Base-by-base conservation (phyloP, 257 asterid genomes). In the Oldenlandia corymbosa region DNA sequence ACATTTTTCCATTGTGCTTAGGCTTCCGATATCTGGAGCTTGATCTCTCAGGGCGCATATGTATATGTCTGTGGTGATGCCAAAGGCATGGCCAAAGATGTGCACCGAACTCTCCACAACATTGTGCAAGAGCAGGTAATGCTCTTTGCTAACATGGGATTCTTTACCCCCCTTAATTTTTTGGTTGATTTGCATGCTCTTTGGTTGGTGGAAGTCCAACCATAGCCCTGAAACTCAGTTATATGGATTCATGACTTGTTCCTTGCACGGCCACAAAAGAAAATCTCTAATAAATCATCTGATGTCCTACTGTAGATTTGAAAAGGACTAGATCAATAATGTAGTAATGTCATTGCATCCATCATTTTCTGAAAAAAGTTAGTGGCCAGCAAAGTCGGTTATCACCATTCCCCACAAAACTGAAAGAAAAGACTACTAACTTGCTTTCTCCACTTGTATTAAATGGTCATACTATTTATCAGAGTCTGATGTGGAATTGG, bases 1-100 rank as follows among this genome's bases (percentile, higher is more conserved):
- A 27, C 48, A 17, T 64, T 43, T 58, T 52, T 6, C 24, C 28
- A n/a, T 28, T 56, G 37, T 39, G 12, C 50, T 13, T 58, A 93
- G 99, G 97, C 96, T 48, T 73, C 86, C 2, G 88, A 87, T 43
- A 42, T 93, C 55, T 93, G 99, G 99, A 84, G 72, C 69, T 58
- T 88, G 85, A 86, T 93, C 53, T 93, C 95, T 1, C 83, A 84
- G 72, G 99, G 97, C 70, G 97, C 82, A 23, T 83, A 93, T 16
- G 61, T 93, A 0, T 93, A 93, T 31, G 99, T 90, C 6, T 93
- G 99, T 9, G 97, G 99, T 71, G 99, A 93, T 69, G 99, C 99
- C 50, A 93, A 93, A 72, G 97, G 99, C 71, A 93, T 93, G 99
- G 99, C 99, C 43, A 87, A 90, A 63, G 97, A 93, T n/a, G 99